A percentile compares a stretch with the other conserved stretches of the same genome.
These are phyloP conservation scores for Umbilicaria muhlenbergii DNA, from an alignment of 495 filamentous ascomycete species.

Conservation along the genomic window DNA sequence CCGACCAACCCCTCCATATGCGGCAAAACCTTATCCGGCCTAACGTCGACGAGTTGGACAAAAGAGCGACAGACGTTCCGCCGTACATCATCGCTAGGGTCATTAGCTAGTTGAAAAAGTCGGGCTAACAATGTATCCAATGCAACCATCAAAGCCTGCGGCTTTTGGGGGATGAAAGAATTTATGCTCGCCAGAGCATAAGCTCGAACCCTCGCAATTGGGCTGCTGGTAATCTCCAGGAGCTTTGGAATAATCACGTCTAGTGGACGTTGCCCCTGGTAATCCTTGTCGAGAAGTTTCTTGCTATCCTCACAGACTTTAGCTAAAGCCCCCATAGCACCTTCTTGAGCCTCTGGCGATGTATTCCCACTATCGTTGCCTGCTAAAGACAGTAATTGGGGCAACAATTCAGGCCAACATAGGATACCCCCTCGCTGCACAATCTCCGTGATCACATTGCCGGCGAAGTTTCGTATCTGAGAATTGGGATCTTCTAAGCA, in stretches of 20 bases:
- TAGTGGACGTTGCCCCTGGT: slow-evolving; percentile 71
- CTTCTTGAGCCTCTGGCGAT: slow-evolving; percentile 63
- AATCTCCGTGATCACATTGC: slow-evolving; percentile 92
- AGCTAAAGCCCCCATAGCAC: slow-evolving; percentile 77
- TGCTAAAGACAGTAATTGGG: slow-evolving; percentile 62
- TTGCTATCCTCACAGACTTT: slow-evolving; percentile 97
- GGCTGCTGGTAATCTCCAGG: slow-evolving; percentile 65
- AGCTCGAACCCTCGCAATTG: slow-evolving; percentile 57
- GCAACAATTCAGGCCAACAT: slow-evolving; percentile 80
- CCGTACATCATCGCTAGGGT: slow-evolving; percentile 61
- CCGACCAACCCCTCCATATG: slow-evolving; percentile 81
- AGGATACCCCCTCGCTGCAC: slow-evolving; percentile 71
- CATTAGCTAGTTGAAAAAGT: slow-evolving; percentile 65
- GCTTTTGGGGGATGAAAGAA: slow-evolving; percentile 70
- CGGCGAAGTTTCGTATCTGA: slow-evolving; percentile 77
- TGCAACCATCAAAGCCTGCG: slow-evolving; percentile 56
- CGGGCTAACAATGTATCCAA: slow-evolving; percentile 69
- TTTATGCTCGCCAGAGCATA: slow-evolving; percentile 74
- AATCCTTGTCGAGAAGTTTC: slow-evolving; percentile 69
- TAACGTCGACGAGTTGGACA: slow-evolving; percentile 78
- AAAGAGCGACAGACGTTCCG: slow-evolving; percentile 88
- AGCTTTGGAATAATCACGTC: slow-evolving; percentile 84
- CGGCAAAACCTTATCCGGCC: slow-evolving; percentile 76
- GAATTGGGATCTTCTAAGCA: slow-evolving; percentile 66
- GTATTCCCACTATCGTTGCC: slow-evolving; percentile 54